Percentiles rank a stretch among this genome's conserved stretches.
Conservation (phyloP, 1,139 yeast genomes). For the Pichia sp. region DNA sequence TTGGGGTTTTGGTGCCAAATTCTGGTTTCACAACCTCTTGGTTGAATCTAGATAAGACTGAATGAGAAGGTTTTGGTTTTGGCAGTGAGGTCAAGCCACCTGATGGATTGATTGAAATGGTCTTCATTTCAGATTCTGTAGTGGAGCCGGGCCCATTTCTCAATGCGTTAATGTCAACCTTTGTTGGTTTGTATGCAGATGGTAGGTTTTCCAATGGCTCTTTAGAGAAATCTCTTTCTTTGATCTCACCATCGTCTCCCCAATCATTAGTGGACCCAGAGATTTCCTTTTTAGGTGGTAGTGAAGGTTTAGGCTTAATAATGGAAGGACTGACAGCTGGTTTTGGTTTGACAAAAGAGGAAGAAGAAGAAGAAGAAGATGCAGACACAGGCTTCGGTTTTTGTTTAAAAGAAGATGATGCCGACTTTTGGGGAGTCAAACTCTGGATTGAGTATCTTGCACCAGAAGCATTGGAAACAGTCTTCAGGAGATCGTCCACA, state of each 20-base stretch:
- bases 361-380: slow-evolving; percentile 9
- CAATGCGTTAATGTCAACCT: slow-evolving; percentile 42
- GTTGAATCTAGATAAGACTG: slow-evolving; percentile 51
- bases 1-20: slow-evolving; percentile 55
- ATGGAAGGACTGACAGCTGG: slow-evolving; percentile 14
- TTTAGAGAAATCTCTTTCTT: slow-evolving; percentile 64
- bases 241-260: slow-evolving; percentile 60
- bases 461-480: slow-evolving; percentile 89
- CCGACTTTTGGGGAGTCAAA: slow-evolving; percentile 24
- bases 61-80: slow-evolving; percentile 53
- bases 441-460: slow-evolving; percentile 80
- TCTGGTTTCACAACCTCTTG: slow-evolving; percentile 38
- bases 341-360: slow-evolving; percentile 17
- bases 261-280: slow-evolving; percentile 44
- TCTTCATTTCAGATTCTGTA: slow-evolving; percentile 32
- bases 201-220: slow-evolving; percentile 58
- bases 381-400: slow-evolving; percentile 23
- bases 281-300: slow-evolving; percentile 22
- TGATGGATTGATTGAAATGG: slow-evolving; percentile 26
- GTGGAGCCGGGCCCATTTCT: slow-evolving; percentile 32
- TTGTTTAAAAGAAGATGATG: slow-evolving; percentile 26
- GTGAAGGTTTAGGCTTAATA: slow-evolving; percentile 23
- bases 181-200: slow-evolving; percentile 67
- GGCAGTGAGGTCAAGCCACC: slow-evolving; percentile 59
- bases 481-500: slow-evolving; percentile 65